Evolutionary conservation across 2,329 filamentous ascomycete genomes (phyloP), one percentile per base, ranked within the genome.

Genomic region (Macroventuria anomochaeta): DNA sequence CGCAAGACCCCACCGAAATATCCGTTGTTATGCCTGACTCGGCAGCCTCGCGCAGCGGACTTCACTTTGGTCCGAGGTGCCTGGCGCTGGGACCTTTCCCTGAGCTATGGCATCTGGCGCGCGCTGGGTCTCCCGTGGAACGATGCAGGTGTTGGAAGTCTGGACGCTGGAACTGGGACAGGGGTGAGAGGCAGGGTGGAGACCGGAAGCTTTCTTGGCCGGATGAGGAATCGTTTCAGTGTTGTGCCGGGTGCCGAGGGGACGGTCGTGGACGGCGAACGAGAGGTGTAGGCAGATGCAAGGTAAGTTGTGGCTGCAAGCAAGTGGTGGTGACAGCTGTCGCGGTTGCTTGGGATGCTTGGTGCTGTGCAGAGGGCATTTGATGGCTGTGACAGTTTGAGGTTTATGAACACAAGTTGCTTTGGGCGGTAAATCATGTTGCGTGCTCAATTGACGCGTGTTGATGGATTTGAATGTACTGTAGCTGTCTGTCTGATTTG

Each of bases 191-290:
- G 21, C 2, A 13, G 17, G 8, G 39, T 54, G 44, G 51, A 37
- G 28, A 7, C 40, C 51, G 44, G 44, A 23, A 34, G 13, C n/a
- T 11, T 10, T 3, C 23, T 40, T 33, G 36, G 32, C 51, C 51
- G 38, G 38, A 48, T 48, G 28, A 10, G 23, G 44, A 23, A 23
- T 43, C 23, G 44, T 54, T 54, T 49, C 44, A 44, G 38, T 26
- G 23, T 21, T 21, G 51, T 56, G 53, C 57, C 53, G 56, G 36
- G n/a, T 57, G 46, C 53, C 53, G 57, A 41, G 4, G 32, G 18
- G 23, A 25, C 20, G 36, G 36, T n/a, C 5, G 10, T 42, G 37
- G 33, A 37, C 25, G 33, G 42, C 39, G 33, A 32, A 32, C 39
- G 26, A 17, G 21, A 17, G 34, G 28, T 20, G 33, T 17, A 25